Evolutionary conservation across 2,329 filamentous ascomycete species (phyloP), one percentile per base, ranked within the genome.

Genomic region (Alternaria conjuncta): DNA sequence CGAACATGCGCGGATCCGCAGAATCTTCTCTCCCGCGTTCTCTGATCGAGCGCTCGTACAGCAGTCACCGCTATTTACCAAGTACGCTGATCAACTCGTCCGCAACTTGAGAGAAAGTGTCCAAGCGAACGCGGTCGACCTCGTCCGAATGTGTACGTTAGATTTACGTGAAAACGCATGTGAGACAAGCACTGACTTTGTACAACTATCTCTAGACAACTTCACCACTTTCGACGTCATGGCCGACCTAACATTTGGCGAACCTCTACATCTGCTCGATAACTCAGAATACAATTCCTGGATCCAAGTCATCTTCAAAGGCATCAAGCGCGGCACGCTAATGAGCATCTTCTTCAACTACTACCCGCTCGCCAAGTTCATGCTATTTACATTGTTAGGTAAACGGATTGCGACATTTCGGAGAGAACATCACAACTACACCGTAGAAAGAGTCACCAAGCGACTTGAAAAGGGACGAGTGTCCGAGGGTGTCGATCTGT

Each of bases 181-280:
- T 41, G 2, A 18, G 15, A 41, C 32, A 18, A 41, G 3, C 5
- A 41, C 32, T 41, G 8, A 41, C 15, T 18, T 41, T 10, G 15
- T 18, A 18, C 15, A 15, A 57, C 60, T 36, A 79, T 44, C 67
- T 78, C 44, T 60, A 80, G 7, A 63, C 57, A 70, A 69, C 61
- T 75, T 70, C 61, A 72, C 71, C 0, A 76, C 75, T 3, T 78
- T 78, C 54, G 76, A 67, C 30, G 23, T 77, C 44, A 78, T 78
- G 73, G 70, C 67, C n/a, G 72, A 79, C 49, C 68, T 78, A 2
- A 69, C 72, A 15, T 78, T 77, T 54, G 73, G 75, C 6, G 72
- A 77, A 21, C 51, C 75, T 1, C 57, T 77, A 2, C 62, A 73
- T n/a, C 71, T 75, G 65, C 68, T 78, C 13, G 54, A 67, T 2